A percentile compares a stretch with the other conserved stretches of the same genome.
Conservation (phyloP, 257 asterid genomes). For the Penstemon eatonii region DNA sequence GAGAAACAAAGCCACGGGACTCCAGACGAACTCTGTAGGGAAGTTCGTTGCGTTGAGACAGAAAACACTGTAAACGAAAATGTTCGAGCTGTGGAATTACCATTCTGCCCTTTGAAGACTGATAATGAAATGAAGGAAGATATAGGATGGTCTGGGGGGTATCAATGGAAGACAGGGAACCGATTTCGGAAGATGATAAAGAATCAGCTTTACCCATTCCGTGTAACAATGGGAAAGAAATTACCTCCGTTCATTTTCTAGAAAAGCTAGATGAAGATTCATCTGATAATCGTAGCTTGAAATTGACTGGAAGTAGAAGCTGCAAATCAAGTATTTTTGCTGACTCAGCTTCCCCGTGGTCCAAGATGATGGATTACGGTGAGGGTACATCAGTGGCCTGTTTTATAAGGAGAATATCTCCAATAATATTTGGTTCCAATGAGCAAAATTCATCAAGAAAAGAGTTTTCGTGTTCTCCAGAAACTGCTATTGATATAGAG, state of each 20-base stretch:
- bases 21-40: constrained; percentile 77
- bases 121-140: constrained; percentile 38
- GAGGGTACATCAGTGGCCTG: constrained; percentile 40
- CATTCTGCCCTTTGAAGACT: constrained; percentile 33
- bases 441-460: constrained; percentile 39
- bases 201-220: not conserved
- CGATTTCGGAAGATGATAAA: constrained; percentile 28
- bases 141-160: constrained; percentile 8
- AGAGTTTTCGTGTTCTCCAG: constrained; percentile 46
- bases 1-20: constrained; percentile 66
- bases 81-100: constrained; percentile 24
- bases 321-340: constrained; percentile 56
- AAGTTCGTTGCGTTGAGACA: constrained; percentile 75
- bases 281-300: constrained; percentile 36
- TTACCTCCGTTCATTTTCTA: constrained; percentile 37
- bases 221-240: constrained; percentile 41
- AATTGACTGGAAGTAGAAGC: constrained; percentile 67
- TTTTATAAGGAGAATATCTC: constrained; percentile 46
- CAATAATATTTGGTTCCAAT: constrained; percentile 37
- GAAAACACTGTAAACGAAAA: constrained; percentile 32
- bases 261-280: constrained; percentile 35
- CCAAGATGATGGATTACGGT: constrained; percentile 37
- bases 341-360: constrained; percentile 45
- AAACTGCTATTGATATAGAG: constrained; percentile 47
- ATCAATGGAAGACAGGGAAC: constrained; percentile 34